phyloP scores from a whole-genome alignment of 345 rosid genomes.

The Arabis hirsuta region DNA sequence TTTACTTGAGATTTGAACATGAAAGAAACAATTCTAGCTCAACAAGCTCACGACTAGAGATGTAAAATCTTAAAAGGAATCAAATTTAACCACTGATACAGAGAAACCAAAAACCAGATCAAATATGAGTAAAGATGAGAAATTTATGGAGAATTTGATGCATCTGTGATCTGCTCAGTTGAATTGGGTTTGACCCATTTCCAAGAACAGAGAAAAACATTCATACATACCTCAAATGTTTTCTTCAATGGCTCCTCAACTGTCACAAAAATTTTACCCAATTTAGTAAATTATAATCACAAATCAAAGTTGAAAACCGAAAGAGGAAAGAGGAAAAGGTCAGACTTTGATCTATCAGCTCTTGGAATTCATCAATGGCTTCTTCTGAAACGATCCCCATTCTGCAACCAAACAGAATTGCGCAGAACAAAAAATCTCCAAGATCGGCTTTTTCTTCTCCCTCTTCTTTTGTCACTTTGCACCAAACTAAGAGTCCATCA shows the following conservation, averaged over 20 bases:
- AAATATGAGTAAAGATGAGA: slow-evolving; percentile 1
- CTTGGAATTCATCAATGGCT: slow-evolving; percentile 66
- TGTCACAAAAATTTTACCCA: slow-evolving; percentile 34
- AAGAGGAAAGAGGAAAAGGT: slow-evolving; percentile 34
- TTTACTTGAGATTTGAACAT: not conserved
- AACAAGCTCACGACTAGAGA: slow-evolving; percentile 4
- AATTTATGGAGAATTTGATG: not conserved
- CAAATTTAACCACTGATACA: not conserved
- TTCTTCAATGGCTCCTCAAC: slow-evolving; percentile 70
- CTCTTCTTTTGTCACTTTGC: slow-evolving; percentile 18
- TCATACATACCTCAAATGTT: slow-evolving; percentile 58
- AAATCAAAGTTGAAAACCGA: slow-evolving; percentile 38
- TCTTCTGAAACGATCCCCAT: slow-evolving; percentile 70
- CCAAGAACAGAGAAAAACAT: slow-evolving; percentile 16
- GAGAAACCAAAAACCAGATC: slow-evolving; percentile 6
- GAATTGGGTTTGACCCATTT: slow-evolving; percentile 27
- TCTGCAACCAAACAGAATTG: slow-evolving; percentile 19
- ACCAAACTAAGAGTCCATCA: slow-evolving; percentile 41
- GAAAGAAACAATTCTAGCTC: not conserved
- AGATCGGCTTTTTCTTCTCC: slow-evolving; percentile 7
- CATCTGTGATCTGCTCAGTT: slow-evolving; percentile 32
- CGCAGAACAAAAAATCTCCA: slow-evolving; percentile 16
- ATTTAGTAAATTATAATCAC: slow-evolving; percentile 14
- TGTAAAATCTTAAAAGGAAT: not conserved
- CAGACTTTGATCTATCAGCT: slow-evolving; percentile 73